Percentiles rank a stretch among this genome's conserved stretches.
Conservation (phyloP, 2,329 filamentous ascomycete species). For the Ilyonectria mors-panacis region DNA sequence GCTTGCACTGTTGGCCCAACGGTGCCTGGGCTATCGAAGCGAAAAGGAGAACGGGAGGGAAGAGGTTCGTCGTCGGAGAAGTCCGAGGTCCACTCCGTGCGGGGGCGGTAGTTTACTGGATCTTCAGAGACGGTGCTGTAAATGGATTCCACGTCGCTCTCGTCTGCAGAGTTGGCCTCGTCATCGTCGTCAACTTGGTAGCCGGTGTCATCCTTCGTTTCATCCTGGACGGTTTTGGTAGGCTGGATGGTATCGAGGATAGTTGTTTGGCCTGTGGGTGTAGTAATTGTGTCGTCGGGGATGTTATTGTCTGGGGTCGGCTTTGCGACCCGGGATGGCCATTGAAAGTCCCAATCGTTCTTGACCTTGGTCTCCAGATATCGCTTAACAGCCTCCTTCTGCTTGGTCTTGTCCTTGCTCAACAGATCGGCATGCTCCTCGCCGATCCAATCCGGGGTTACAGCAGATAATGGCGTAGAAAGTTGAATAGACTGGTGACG, state of each 20-base stretch:
- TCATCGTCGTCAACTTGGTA: conserved; percentile 59
- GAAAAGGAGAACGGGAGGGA: conserved; percentile 62
- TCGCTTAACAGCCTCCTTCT: conserved; percentile 74
- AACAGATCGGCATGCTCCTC: conserved; percentile 74
- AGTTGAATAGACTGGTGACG: conserved; percentile 56
- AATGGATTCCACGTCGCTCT: conserved; percentile 61
- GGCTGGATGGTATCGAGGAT: conserved; percentile 33
- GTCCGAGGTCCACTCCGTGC: conserved; percentile 72
- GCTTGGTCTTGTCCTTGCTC: conserved; percentile 73
- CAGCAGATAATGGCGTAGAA: conserved; percentile 48
- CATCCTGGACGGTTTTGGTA: conserved; percentile 47
- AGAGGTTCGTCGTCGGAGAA: conserved; percentile 63
- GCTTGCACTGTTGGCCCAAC: conserved; percentile 60
- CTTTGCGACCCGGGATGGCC: conserved; percentile 59
- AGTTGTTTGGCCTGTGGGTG: conserved; percentile 11
- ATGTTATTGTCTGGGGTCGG: conserved; percentile 24
- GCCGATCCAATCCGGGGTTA: conserved; percentile 54
- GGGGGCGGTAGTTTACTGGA: conserved; percentile 62
- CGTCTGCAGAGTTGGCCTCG: conserved; percentile 55
- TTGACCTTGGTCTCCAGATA: conserved; percentile 69
- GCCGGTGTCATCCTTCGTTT: conserved; percentile 53
- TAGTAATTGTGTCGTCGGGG: conserved; percentile 19
- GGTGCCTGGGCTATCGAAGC: conserved; percentile 66
- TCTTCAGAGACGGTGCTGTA: conserved; percentile 74
- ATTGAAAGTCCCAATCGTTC: conserved; percentile 73